Conservation (phyloP, 176 grass and related monocot genomes). For the Ensete glaucum region DNA sequence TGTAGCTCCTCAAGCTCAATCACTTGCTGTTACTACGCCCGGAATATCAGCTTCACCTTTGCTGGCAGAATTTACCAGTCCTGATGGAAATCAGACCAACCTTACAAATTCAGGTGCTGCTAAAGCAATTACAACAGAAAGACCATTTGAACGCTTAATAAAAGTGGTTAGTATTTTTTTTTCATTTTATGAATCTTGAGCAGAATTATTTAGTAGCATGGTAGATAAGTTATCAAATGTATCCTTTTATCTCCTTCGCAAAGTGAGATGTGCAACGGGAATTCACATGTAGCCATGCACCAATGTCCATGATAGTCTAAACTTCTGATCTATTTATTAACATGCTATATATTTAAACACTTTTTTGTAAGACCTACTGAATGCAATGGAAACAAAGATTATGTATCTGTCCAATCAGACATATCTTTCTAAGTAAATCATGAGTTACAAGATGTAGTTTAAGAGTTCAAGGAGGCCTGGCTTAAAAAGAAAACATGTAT, state of each 20-base stretch:
- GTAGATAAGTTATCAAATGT: neutral
- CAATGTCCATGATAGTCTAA: neutral
- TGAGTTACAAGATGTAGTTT: too few species aligned
- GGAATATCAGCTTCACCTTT: slow-evolving; percentile 92
- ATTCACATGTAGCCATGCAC: neutral
- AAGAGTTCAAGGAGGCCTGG: too few species aligned
- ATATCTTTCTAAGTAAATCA: too few species aligned
- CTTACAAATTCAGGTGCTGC: slow-evolving; percentile 44
- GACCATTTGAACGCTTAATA: slow-evolving; percentile 70
- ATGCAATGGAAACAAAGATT: too few species aligned
- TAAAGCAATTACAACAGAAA: slow-evolving; percentile 63
- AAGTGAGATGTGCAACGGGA: neutral
- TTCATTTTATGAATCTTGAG: slow-evolving; percentile 5
- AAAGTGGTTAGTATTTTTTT: slow-evolving; percentile 54
- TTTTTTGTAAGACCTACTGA: too few species aligned
- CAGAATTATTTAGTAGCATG: slow-evolving; percentile 12
- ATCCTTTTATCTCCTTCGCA: neutral
- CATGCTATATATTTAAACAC: too few species aligned
- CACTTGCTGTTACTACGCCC: slow-evolving; percentile 77
- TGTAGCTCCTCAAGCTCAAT: slow-evolving; percentile 46
- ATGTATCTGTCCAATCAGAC: too few species aligned
- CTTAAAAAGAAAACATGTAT: too few species aligned
- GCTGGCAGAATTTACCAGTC: slow-evolving; percentile 69
- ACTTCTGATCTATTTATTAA: neutral
- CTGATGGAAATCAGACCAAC: slow-evolving; percentile 62